Conservation (phyloP, 2,329 filamentous ascomycete genomes). For the Magnaporthiopsis incrustans region DNA sequence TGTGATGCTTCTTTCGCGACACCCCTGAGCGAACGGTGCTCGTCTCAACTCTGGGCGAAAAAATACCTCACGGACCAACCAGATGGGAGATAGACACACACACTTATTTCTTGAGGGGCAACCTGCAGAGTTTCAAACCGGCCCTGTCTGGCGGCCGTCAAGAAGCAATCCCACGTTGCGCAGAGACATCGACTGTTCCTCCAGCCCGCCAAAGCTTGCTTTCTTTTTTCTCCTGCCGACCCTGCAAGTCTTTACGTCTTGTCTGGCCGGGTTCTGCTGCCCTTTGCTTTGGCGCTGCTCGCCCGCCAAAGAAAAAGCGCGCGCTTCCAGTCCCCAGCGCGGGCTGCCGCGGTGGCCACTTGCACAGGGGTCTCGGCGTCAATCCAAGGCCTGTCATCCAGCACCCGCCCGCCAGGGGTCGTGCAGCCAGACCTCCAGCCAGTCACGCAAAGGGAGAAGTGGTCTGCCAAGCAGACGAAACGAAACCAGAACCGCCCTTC, state of each 20-base stretch:
- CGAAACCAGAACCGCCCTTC: too few relatives aligned
- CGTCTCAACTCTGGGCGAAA: neutral
- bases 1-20: neutral
- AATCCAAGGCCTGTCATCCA: neutral
- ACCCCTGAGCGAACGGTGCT: neutral
- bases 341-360: neutral
- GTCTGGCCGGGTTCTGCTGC: neutral
- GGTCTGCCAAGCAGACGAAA: too few relatives aligned
- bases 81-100: neutral
- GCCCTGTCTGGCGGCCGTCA: neutral
- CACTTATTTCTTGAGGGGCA: neutral
- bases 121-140: neutral
- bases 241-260: neutral
- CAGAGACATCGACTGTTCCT: too few relatives aligned
- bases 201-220: neutral
- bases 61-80: neutral
- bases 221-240: neutral
- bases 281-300: neutral
- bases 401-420: neutral
- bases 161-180: neutral
- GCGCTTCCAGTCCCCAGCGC: neutral
- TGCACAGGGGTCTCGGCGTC: neutral
- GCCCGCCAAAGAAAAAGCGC: neutral
- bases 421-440: neutral
- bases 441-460: too few relatives aligned